Base-by-base conservation (phyloP, 345 rosid genomes). In the Arabidopsis suecica region DNA sequence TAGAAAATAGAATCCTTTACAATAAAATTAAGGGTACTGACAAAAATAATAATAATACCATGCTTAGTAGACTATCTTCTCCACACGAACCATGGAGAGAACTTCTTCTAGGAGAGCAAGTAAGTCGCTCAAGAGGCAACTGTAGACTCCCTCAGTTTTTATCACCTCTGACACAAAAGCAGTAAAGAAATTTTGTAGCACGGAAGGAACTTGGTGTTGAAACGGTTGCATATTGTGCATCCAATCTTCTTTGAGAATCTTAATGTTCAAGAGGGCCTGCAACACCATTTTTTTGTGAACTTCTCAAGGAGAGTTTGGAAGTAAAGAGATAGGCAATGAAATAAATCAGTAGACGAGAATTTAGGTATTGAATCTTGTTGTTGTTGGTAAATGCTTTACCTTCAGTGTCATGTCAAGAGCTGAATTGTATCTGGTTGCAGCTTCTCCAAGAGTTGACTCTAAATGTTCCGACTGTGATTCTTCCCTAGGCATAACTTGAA, bases 391-490 rank as follows among this genome's bases (percentile, higher is more conserved):
- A 28, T 54, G 64, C 41, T 55, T 65, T 58, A 75, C 73, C 73
- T 59, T 75, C 4, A 75, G 54, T 1, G 54, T 75, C 73, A 67
- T 75, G 72, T 75, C 73, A 38, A 75, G 59, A 74, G 67, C 67
- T 11, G 73, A 45, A 66, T n/a, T 37, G 57, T 48, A 74, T 66
- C 33, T 47, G 2, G 38, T 16, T 44, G 10, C 67, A 74, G 32
- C 47, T 58, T 5, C 36, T 58, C 53, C 61, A 5, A 28, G 55
- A 4, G 61, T 25, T 50, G 79, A n/a, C 18, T 67, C 73, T 61
- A 38, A 30, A 50, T 42, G 37, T 54, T 9, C 57, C 18, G 37
- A 34, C 23, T 12, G 61, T 30, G 55, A 30, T 53, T 40, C 65
- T 74, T 74, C 59, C 36, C 32, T 50, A 47, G 9, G 42, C 72